Base-by-base conservation (phyloP, 768 basidiomycete genomes). In the Dentipellis fragilis region DNA sequence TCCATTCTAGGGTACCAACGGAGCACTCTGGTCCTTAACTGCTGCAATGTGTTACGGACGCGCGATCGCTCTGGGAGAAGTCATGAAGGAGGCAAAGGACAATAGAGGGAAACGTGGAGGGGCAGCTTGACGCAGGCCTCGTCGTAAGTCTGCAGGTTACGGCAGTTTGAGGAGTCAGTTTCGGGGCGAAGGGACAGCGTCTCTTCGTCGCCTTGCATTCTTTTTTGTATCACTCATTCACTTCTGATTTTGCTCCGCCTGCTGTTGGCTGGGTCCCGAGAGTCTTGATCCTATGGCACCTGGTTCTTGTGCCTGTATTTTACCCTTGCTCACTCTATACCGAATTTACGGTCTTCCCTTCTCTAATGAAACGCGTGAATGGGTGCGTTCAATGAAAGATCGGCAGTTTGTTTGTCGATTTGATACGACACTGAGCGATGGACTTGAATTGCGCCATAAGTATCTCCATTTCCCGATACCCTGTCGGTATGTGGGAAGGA, bases 11-110 rank as follows among this genome's bases (percentile, higher is more conserved):
- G 92, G 91, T 45, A 87, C 88, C 36, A 92, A 92, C 64, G 85
- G 82, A 23, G 83, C 85, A 11, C 68, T 94, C 51, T 96, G 83
- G 77, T 90, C 88, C 21, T 64, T 89, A 51, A 78, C 91, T 63
- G 86, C 89, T 16, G 74, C 78, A 22, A 59, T 76, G 54, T 83
- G 83, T 64, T 95, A 91, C 63, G 68, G 70, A 12, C 78, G 83
- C 54, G 87, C 89, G 11, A 72, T 83, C 42, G 67, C 76, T 58
- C 74, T 79, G 17, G 87, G 84, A 64, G 91, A 93, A 71, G 73
- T 65, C 54, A 85, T 89, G 73, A 76, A 73, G 54, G 84, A 78
- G 59, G 80, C 81, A 45, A 84, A 83, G 67, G 74, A 71, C 60
- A 81, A 85, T 65, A 78, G 75, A 71, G 82, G 79, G 47, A 81